These are phyloP conservation scores for Cladosporium sphaerospermum DNA, from an alignment of 2,329 filamentous ascomycete genomes.

Conservation along the genomic window DNA sequence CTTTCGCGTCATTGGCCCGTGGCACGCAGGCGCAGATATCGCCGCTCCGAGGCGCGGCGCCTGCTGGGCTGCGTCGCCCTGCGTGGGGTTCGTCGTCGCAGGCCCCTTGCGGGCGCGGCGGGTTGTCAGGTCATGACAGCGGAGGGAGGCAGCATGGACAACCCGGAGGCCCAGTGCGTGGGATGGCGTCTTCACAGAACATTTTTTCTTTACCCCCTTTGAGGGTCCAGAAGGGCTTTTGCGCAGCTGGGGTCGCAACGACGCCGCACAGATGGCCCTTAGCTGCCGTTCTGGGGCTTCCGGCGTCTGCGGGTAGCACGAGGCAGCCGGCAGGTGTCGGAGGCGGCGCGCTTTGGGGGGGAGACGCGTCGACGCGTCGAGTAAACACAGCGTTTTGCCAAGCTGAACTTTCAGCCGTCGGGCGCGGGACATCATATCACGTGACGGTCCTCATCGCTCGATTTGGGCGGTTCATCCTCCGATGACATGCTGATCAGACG, in stretches of 20 bases:
- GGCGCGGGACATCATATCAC: background rate
- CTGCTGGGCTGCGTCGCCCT: background rate
- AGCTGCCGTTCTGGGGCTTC: conserved; percentile 8
- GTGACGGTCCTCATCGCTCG: conserved; percentile 2
- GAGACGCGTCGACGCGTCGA: conserved; percentile 7
- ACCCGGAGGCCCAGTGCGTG: background rate
- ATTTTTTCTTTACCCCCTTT: conserved; percentile 9
- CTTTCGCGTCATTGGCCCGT: background rate
- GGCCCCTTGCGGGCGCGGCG: background rate
- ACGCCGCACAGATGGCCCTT: background rate
- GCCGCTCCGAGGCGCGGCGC: background rate
- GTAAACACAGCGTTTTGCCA: conserved; percentile 6
- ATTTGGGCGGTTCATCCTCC: background rate
- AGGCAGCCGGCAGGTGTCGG: conserved; percentile 1
- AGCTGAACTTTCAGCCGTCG: background rate
- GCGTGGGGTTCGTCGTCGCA: conserved; percentile 1
- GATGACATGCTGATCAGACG: too few species aligned
- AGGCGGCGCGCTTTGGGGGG: background rate
- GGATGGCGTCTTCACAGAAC: background rate
- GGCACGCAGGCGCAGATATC: background rate
- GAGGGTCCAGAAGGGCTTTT: conserved; percentile 9
- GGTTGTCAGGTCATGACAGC: too few species aligned
- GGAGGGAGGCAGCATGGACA: background rate
- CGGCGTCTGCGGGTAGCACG: background rate
- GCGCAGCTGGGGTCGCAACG: background rate